Conservation (phyloP, 768 basidiomycete genomes). For the Trametes sanguinea region DNA sequence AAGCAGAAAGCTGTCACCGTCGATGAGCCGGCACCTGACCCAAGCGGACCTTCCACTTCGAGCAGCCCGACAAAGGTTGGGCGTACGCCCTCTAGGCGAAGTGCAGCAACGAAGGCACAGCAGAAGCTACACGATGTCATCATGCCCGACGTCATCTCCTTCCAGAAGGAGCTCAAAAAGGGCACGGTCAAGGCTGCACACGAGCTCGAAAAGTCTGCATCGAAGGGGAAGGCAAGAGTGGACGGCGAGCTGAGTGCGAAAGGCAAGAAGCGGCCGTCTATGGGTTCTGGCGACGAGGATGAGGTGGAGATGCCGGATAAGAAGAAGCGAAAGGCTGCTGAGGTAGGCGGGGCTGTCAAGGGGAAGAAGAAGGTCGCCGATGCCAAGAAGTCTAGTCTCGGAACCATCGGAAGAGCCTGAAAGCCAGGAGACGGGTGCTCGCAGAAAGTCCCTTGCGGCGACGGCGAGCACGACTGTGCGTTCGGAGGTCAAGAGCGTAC, state of each 20-base stretch:
- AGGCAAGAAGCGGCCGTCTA: conserved; percentile 33
- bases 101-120: conserved; percentile 55
- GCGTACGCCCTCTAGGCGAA: conserved; percentile 39
- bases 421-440: conserved; percentile 5
- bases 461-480: not conserved
- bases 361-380: conserved; percentile 12
- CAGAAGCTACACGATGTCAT: conserved; percentile 50
- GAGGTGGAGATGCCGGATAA: conserved; percentile 26
- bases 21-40: conserved; percentile 23
- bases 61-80: conserved; percentile 18
- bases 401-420: conserved; percentile 9
- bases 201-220: conserved; percentile 24
- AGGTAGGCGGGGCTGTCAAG: conserved; percentile 25
- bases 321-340: conserved; percentile 26
- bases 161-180: conserved; percentile 62
- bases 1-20: not conserved
- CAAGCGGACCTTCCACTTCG: conserved; percentile 19
- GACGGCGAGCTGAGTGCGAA: conserved; percentile 8
- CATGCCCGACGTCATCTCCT: conserved; percentile 78
- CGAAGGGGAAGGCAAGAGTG: conserved; percentile 26
- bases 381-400: conserved; percentile 4
- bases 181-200: conserved; percentile 32
- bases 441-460: not conserved
- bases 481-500: conserved; percentile 35
- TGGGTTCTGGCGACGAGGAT: conserved; percentile 24